Conservation (phyloP, 352 stramenopile genomes). For the Pythium insidiosum region DNA sequence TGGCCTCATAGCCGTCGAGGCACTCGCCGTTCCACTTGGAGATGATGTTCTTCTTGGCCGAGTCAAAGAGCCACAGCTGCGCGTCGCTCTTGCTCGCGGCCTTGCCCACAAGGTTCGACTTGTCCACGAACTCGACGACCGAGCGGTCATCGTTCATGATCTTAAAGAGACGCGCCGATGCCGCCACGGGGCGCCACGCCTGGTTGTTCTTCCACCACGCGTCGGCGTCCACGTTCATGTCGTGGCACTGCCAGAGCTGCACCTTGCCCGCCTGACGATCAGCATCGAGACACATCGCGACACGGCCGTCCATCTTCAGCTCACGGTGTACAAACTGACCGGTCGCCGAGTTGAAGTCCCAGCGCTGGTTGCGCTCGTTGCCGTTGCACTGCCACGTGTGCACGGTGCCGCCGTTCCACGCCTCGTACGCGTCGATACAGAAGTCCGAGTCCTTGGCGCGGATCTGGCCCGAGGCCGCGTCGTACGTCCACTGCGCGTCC, state of each 20-base stretch:
- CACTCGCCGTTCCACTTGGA: conserved; percentile 15
- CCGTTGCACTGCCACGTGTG: conserved; percentile 48
- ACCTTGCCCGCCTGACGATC: too few species aligned
- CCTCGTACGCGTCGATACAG: conserved; percentile 61
- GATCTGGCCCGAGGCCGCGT: conserved; percentile 27
- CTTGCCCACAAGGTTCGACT: background rate
- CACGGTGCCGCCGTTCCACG: conserved; percentile 36
- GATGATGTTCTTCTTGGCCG: conserved; percentile 8
- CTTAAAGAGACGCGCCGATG: conserved; percentile 5
- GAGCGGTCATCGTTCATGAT: conserved; percentile 4
- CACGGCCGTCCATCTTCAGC: too few species aligned
- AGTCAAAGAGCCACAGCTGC: conserved; percentile 14
- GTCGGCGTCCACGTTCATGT: too few species aligned
- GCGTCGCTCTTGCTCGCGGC: conserved; percentile 1
- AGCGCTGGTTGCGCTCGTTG: conserved; percentile 47
- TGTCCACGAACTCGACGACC: conserved; percentile 7
- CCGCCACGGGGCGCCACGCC: conserved; percentile 10
- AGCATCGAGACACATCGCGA: too few species aligned
- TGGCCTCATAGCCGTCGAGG: background rate
- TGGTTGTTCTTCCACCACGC: conserved; percentile 53
- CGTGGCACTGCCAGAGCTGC: conserved; percentile 40
- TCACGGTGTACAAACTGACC: too few species aligned
- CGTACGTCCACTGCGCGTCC: conserved; percentile 36
- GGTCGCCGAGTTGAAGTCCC: conserved; percentile 33
- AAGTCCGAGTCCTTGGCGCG: conserved; percentile 31